Conservation (phyloP, 768 basidiomycete genomes). For the Stropharia rugosoannulata region DNA sequence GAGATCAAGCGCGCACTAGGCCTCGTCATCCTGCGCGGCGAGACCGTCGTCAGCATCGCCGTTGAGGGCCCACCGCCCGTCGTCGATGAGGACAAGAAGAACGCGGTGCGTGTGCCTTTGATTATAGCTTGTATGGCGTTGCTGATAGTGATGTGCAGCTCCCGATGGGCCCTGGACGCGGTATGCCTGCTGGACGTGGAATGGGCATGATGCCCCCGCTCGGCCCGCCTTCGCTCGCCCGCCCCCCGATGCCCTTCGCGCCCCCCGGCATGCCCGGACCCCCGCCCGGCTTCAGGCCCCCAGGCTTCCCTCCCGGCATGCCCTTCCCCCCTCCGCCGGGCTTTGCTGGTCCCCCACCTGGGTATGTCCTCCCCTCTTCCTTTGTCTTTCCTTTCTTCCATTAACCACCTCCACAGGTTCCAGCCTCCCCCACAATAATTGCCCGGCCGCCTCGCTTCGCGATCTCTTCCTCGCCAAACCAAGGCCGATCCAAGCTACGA, state of each 20-base stretch:
- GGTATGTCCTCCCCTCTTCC: constrained; percentile 45
- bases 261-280: constrained; percentile 85
- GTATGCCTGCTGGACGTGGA: constrained; percentile 94
- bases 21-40: constrained; percentile 95
- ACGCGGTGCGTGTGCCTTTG: constrained; percentile 48
- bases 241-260: constrained; percentile 67
- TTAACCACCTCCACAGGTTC: constrained; percentile 2
- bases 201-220: constrained; percentile 94
- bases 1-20: constrained; percentile 97
- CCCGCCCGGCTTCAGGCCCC: constrained; percentile 83
- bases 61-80: constrained; percentile 96
- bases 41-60: constrained; percentile 91
- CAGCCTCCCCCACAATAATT: not conserved
- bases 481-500: too few species aligned
- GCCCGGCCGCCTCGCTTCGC: too few species aligned
- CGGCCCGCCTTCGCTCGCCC: constrained; percentile 58
- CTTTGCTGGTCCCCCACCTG: constrained; percentile 80
- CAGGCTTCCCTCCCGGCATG: constrained; percentile 81
- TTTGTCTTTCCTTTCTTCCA: constrained; percentile 1
- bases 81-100: constrained; percentile 88
- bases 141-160: constrained; percentile 44
- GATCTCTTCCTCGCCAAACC: too few species aligned
- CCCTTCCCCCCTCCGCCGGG: constrained; percentile 81
- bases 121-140: constrained; percentile 4
- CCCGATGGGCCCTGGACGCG: constrained; percentile 87